Evolutionary conservation across 805 yeast species (phyloP).

Genomic region (Pichia scutulata): DNA sequence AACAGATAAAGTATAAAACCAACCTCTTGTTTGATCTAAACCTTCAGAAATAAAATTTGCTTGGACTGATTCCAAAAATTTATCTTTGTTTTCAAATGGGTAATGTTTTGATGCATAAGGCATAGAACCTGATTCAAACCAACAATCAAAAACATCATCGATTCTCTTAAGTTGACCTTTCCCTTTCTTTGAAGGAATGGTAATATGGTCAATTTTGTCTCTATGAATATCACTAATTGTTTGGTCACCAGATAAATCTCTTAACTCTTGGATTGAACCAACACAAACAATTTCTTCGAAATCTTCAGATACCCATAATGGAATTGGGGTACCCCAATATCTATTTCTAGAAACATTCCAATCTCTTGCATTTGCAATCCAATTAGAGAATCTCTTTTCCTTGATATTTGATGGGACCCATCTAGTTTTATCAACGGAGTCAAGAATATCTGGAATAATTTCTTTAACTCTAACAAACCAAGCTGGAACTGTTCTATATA

Average conservation of each 20-base stretch:
- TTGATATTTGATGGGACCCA: constrained; percentile 93
- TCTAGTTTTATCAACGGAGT: constrained; percentile 73
- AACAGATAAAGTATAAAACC: constrained; percentile 96
- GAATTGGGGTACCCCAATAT: constrained; percentile 99
- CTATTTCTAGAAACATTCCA: constrained; percentile 98
- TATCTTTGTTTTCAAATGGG: constrained; percentile 76
- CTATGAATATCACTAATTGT: constrained; percentile 90
- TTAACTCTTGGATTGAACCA: constrained; percentile 84
- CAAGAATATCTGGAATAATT: constrained; percentile 81
- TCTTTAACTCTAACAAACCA: constrained; percentile 94
- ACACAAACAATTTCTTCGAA: constrained; percentile 86
- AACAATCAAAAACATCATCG: constrained; percentile 98
- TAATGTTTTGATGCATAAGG: constrained; percentile 96
- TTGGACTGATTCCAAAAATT: constrained; percentile 73
- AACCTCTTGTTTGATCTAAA: constrained; percentile 98
- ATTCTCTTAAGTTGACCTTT: constrained; percentile 83
- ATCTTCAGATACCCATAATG: constrained; percentile 95
- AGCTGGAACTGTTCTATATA: constrained; percentile 95
- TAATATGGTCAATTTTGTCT: constrained; percentile 82
- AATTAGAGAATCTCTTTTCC: constrained; percentile 93
- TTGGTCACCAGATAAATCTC: constrained; percentile 70
- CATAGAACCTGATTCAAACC: constrained; percentile 99
- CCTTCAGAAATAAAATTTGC: constrained; percentile 98
- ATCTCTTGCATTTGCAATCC: constrained; percentile 98
- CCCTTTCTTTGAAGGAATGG: constrained; percentile 88